Evolutionary conservation across 2,329 filamentous ascomycete species (phyloP), one percentile per base, ranked within the genome.

Genomic region (Phialemoniopsis sp.): DNA sequence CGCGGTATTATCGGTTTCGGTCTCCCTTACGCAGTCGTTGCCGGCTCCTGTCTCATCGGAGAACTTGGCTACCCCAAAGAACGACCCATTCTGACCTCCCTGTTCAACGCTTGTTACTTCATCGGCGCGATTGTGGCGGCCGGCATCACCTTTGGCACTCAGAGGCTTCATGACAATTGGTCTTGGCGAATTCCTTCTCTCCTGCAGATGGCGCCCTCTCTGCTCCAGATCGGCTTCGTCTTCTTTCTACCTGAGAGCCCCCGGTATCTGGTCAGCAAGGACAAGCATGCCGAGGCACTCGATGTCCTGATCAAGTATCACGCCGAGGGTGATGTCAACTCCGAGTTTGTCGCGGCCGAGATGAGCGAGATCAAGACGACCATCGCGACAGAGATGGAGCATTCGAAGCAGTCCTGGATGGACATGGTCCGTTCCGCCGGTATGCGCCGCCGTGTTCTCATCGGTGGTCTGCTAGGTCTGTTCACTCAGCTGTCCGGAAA

Each of bases 11-110:
- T 82, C n/a, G 78, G 78, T 13, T 71, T 75, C 17, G 78, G 78
- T n/a, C 76, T 82, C 35, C 71, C 74, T 0, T 78, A 76, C 46
- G 73, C 70, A 43, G 80, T 80, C 44, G 72, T 80, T 28, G 71
- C 74, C 3, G 77, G 73, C 5, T 73, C 77, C 2, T 67, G 72
- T 28, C 58, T 81, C 36, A 75, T 82, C 19, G 77, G 76, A 56
- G 78, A 82, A 51, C 60, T 82, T 18, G 76, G 68, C 2, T 72
- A 81, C 50, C 78, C 78, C 39, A 80, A 78, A 52, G 76, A 81
- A 55, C 73, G 78, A 44, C 65, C 76, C 1, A 63, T 74, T n/a
- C 48, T 81, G 38, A 79, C 73, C 1, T 76, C 73, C 7, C 59
- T 80, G 2, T 80, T 79, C 43, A 79, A 80, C 49, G 70, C 75